These are phyloP conservation scores for Gymnopilus junonius DNA, from an alignment of 768 basidiomycete genomes.

Conservation along the genomic window DNA sequence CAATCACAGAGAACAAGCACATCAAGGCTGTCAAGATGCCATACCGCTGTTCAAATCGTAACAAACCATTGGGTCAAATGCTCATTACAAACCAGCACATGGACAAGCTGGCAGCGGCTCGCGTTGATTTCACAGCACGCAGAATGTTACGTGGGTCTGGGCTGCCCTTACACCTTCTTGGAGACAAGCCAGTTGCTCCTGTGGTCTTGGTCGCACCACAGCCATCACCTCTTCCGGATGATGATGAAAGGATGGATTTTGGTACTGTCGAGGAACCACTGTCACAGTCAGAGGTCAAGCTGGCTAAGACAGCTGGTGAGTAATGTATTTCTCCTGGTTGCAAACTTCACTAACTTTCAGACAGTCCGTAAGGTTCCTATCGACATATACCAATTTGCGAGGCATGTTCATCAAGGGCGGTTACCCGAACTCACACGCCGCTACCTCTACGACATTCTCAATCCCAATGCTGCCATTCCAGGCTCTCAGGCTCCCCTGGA, in stretches of 20 bases:
- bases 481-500: background rate
- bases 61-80: slow-evolving; percentile 40
- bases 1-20: slow-evolving; percentile 36
- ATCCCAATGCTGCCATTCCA: background rate
- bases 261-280: background rate
- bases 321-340: background rate
- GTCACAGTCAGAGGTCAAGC: background rate
- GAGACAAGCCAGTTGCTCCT: background rate
- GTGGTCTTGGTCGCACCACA: background rate
- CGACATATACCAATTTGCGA: background rate
- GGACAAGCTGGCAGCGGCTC: slow-evolving; percentile 32
- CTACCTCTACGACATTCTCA: slow-evolving; percentile 8
- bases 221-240: background rate
- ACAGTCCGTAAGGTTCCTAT: background rate
- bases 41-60: slow-evolving; percentile 34
- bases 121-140: slow-evolving; percentile 10
- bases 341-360: background rate
- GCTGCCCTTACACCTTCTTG: background rate
- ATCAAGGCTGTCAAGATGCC: slow-evolving; percentile 39
- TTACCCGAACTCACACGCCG: background rate
- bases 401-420: background rate
- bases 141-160: slow-evolving; percentile 16
- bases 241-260: background rate
- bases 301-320: slow-evolving; percentile 3
- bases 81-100: slow-evolving; percentile 33